Evolutionary conservation across 306 rosid species (phyloP), one percentile per base, ranked within the genome.

Genomic region (Cicer pinnatifidum): DNA sequence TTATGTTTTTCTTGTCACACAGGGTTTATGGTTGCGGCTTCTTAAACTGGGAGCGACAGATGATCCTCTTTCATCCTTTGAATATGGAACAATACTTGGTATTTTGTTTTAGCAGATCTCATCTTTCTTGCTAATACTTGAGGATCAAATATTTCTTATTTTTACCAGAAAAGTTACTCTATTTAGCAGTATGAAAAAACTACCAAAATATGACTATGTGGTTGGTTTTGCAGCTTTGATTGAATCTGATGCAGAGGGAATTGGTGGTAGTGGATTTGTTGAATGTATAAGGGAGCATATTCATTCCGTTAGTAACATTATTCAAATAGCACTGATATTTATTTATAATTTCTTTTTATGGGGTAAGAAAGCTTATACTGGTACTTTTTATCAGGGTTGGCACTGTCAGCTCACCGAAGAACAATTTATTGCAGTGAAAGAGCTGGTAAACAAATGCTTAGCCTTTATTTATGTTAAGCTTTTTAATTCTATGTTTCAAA

Each of bases 201-300:
- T 72, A 58, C 79, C 13, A 45, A 65, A 41, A 72, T 77, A 77
- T 79, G 72, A 84, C 38, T 73, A 52, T 28, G 59, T 80, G 15
- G 60, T 85, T 54, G 78, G 48, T 67, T 77, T 83, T 84, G 92
- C 95, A 94, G 99, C 99, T 84, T 82, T 94, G 81, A 91, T 94
- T 80, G 99, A 94, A 85, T 94, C 97, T 80, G 99, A 94, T 81
- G 99, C 99, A 8, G 99, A 94, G 84, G 99, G 99, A 40, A 94
- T 94, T 84, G 99, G 97, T 7, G 97, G 99, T 33, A 91, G 99
- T 77, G 99, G 99, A 56, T 94, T 94, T 75, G 88, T 94, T 67
- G 99, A 94, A 84, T 94, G 99, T 76, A 94, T 91, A 80, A 87
- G 97, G 50, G 99, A 94, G 87, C 99, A 94, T 76, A 94, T 94